phyloP scores from a whole-genome alignment of 1,284 basidiomycete species.

The Ceratobasidium sp. region DNA sequence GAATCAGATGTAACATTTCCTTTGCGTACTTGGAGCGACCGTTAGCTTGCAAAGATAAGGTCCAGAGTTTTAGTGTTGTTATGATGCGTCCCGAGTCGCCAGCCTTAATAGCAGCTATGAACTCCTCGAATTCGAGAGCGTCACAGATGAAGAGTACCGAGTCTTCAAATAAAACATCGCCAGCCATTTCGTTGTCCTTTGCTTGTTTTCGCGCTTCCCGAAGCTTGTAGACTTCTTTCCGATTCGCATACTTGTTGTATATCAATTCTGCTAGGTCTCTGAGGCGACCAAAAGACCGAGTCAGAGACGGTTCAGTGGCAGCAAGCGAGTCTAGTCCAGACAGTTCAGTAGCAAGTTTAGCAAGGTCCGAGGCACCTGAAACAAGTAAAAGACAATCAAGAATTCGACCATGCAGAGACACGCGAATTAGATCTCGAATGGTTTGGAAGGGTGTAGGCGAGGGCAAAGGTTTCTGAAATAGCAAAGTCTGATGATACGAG shows the following conservation, averaged over 20 bases:
- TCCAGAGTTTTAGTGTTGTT: slow-evolving; percentile 53
- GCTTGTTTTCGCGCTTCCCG: slow-evolving; percentile 16
- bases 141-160: slow-evolving; percentile 55
- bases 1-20: slow-evolving; percentile 57
- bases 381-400: slow-evolving; percentile 55
- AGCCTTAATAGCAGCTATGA: slow-evolving; percentile 54
- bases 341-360: slow-evolving; percentile 47
- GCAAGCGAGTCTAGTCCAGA: slow-evolving; percentile 45
- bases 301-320: background rate
- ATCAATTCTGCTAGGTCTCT: slow-evolving; percentile 46
- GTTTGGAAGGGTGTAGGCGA: slow-evolving; percentile 54
- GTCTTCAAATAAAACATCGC: slow-evolving; percentile 57
- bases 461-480: slow-evolving; percentile 53
- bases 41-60: slow-evolving; percentile 53
- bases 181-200: slow-evolving; percentile 38
- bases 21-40: slow-evolving; percentile 58
- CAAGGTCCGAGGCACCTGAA: slow-evolving; percentile 45
- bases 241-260: slow-evolving; percentile 1
- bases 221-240: background rate
- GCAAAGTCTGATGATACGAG: slow-evolving; percentile 52
- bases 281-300: slow-evolving; percentile 41
- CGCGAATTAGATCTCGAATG: slow-evolving; percentile 55
- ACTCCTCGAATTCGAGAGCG: slow-evolving; percentile 54
- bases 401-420: slow-evolving; percentile 54
- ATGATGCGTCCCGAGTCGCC: slow-evolving; percentile 56